Base-by-base conservation (phyloP, 441 rosid species). In the Pelargonium fulgidum region DNA sequence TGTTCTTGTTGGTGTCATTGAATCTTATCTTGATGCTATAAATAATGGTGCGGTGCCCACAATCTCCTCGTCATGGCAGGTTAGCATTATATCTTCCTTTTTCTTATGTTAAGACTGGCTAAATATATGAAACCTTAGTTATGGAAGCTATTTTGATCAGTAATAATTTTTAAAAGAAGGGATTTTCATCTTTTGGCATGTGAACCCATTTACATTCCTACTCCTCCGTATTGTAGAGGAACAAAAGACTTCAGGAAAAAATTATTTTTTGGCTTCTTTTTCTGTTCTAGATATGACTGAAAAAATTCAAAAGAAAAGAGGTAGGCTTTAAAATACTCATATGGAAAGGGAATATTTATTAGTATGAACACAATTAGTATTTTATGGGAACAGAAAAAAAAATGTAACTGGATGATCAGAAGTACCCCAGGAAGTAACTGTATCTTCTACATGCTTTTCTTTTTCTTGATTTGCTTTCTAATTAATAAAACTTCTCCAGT, bases 11-110 rank as follows among this genome's bases (percentile, higher is more conserved):
- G 99, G 97, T 72, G 78, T 95, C 54, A 90, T 86, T 1, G 85
- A 90, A 81, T 89, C 98, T 68, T 95, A 95, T 71, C 82, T 95
- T 73, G 95, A 86, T 81, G 98, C 98, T 59, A 83, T 95, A 64
- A 95, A 95, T 74, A 90, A 95, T 68, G 99, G 99, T 76, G 99
- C 99, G 2, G 99, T 95, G 74, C 99, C 99, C 33, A 87, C 98
- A 50, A 95, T 90, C 84, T 85, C 92, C 41, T 92, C 98, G 44
- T 92, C 99, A 12, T 95, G 99, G 99, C 97, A 95, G 98, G 99
- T 95, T 71, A 39, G 92, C 73, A 62, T 68, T 52, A 33, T 65
- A 33, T 65, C 73, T 72, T 66, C 14, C 63, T 47, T 56, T 65
- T 19, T 0, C 62, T 16, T 14, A 36, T 62, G 39, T 41, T 47